Evolutionary conservation across 208 protist species (phyloP), one percentile per base, ranked within the genome.

Genomic region (Histomonas meleagridis): DNA sequence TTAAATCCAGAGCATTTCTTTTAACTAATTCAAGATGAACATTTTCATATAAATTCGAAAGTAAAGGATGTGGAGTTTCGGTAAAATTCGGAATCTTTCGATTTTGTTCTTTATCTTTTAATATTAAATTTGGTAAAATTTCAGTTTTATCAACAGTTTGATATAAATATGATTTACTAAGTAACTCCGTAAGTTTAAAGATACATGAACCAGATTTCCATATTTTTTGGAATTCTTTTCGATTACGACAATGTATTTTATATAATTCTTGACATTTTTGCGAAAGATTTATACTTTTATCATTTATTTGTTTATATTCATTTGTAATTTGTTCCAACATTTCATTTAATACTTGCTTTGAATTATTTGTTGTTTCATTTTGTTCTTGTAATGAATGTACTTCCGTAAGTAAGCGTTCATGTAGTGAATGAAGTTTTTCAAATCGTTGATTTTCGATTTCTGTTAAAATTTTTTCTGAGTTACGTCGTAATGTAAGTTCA

Each of bases 311-410:
- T 38, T 86, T 46, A 18, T 46, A 18, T 86, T 86, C 76, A n/a
- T 51, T 3, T 12, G 76, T 86, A 35, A 86, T 46, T 55, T 86
- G 76, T 38, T 86, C 40, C 0, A 86, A 46, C 76, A 86, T 86
- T 49, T 86, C 76, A 51, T 40, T 86, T 43, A 86, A 28, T 14
- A 86, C 55, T 48, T 86, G 76, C 16, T 86, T 86, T 0, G 76
- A 86, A 26, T 12, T 51, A 55, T 86, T 46, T 16, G 76, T 46
- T 0, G 46, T 38, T 16, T 86, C 76, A 4, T 18, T 32, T 49
- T 86, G 76, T 38, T 86, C 76, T n/a, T 86, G 76, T 35, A 86
- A 55, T 18, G 76, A 18, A 46, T 86, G 76, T 38, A 86, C 38
- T 86, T 86, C 76, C 7, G 76, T 86, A 38, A 86, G 26, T 35